Conservation (phyloP, 345 rosid species). For the Hirschfeldia incana region DNA sequence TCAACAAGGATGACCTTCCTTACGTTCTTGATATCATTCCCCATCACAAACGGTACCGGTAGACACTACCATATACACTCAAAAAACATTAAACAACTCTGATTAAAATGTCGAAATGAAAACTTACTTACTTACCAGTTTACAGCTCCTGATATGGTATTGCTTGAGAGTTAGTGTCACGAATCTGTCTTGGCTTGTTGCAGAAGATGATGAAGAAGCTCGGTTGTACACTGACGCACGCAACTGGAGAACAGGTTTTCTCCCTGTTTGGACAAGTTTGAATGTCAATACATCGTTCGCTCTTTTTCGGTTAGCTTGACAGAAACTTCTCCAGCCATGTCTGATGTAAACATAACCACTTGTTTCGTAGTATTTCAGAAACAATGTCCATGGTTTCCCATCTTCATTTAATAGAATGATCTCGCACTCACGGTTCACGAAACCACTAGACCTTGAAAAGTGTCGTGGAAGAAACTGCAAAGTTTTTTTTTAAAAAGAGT, state of each 20-base stretch:
- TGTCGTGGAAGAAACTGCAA: conserved; percentile 6
- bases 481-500: neutral
- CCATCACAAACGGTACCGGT: neutral
- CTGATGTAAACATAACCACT: neutral
- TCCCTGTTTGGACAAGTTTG: neutral
- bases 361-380: neutral
- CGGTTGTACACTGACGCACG: neutral
- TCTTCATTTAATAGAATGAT: conserved; percentile 15
- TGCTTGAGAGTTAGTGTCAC: conserved; percentile 16
- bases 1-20: conserved; percentile 14
- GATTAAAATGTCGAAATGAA: neutral
- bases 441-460: conserved; percentile 19
- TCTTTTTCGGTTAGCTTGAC: neutral
- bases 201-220: neutral
- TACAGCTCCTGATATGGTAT: neutral
- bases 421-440: conserved; percentile 1
- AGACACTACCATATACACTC: conserved; percentile 9
- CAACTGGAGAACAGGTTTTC: conserved; percentile 13
- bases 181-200: conserved; percentile 5
- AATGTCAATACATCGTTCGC: neutral
- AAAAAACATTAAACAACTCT: neutral
- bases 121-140: conserved; percentile 5
- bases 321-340: conserved; percentile 25
- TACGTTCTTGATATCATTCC: neutral
- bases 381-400: conserved; percentile 8